Percentiles rank a stretch among this genome's conserved stretches.
These are phyloP conservation scores for Oidiodendron maius DNA, from an alignment of 495 filamentous ascomycete species.

Conservation along the genomic window DNA sequence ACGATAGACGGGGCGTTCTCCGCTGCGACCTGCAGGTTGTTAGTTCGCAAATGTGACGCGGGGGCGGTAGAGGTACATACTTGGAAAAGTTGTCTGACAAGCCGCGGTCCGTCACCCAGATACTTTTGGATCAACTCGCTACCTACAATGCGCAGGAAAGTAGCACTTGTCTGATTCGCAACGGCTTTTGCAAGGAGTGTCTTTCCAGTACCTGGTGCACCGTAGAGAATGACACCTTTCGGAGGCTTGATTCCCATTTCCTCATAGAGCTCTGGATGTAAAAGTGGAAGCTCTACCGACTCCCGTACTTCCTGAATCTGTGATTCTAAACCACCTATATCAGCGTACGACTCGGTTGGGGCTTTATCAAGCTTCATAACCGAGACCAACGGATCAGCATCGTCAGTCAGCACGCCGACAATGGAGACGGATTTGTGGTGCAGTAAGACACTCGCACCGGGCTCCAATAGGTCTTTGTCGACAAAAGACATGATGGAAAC, in stretches of 20 bases:
- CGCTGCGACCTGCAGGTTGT: constrained; percentile 62
- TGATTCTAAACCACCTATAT: constrained; percentile 91
- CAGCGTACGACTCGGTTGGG: constrained; percentile 95
- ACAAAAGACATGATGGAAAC: constrained; percentile 99
- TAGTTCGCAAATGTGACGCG: neutral
- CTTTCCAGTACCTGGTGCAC: constrained; percentile 95
- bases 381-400: constrained; percentile 90
- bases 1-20: constrained; percentile 97
- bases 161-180: constrained; percentile 96
- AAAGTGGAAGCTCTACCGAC: constrained; percentile 89
- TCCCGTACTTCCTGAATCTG: constrained; percentile 98
- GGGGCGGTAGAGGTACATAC: constrained; percentile 25
- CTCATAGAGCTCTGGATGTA: constrained; percentile 97
- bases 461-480: constrained; percentile 96
- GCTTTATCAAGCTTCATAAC: constrained; percentile 99
- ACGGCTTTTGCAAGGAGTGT: constrained; percentile 96
- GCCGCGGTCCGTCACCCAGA: constrained; percentile 87
- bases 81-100: constrained; percentile 97
- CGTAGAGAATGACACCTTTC: constrained; percentile 99
- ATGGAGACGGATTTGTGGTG: constrained; percentile 98
- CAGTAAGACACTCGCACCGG: constrained; percentile 88
- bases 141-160: constrained; percentile 96
- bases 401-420: constrained; percentile 94
- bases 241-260: constrained; percentile 99
- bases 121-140: constrained; percentile 99